phyloP scores from a whole-genome alignment of 208 protist species.

The Strigomonas culicis region DNA sequence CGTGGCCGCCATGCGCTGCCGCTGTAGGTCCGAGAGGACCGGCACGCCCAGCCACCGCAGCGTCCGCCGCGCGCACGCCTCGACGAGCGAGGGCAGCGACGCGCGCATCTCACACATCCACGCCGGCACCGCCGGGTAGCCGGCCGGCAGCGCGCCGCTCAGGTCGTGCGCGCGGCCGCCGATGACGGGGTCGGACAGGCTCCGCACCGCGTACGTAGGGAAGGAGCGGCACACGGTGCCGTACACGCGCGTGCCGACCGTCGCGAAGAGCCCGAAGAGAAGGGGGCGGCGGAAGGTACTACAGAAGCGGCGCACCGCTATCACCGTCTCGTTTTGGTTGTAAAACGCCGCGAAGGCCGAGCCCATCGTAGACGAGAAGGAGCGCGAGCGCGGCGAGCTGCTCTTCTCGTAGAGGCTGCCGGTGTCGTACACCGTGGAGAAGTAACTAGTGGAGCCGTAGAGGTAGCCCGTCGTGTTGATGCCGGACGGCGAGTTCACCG shows the following conservation, averaged over 20 bases:
- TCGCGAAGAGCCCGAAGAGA: conserved; percentile 51
- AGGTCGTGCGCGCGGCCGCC: conserved; percentile 6
- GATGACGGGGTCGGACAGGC: conserved; percentile 6
- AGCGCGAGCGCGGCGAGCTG: conserved; percentile 51
- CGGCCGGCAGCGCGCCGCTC: conserved; percentile 21
- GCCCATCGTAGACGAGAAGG: conserved; percentile 42
- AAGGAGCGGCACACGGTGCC: conserved; percentile 39
- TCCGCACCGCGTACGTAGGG: conserved; percentile 8
- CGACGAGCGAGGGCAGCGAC: conserved; percentile 52
- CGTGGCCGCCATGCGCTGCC: neutral
- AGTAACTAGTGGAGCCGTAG: conserved; percentile 6
- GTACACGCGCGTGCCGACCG: conserved; percentile 38
- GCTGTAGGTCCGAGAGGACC: conserved; percentile 55
- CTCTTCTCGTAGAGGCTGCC: conserved; percentile 44
- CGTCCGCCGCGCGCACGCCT: conserved; percentile 39
- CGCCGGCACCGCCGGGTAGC: conserved; percentile 45
- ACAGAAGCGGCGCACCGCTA: conserved; percentile 21
- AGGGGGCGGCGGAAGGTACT: conserved; percentile 58
- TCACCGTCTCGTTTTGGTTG: conserved; percentile 47
- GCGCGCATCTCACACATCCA: conserved; percentile 64
- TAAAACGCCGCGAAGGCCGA: conserved; percentile 83
- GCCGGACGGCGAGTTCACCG: neutral
- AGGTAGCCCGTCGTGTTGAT: conserved; percentile 14
- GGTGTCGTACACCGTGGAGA: conserved; percentile 19
- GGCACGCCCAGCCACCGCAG: conserved; percentile 51